Evolutionary conservation across 2,329 filamentous ascomycete genomes (phyloP), one percentile per base, ranked within the genome.

Genomic region (Aspergillus viridinutans): DNA sequence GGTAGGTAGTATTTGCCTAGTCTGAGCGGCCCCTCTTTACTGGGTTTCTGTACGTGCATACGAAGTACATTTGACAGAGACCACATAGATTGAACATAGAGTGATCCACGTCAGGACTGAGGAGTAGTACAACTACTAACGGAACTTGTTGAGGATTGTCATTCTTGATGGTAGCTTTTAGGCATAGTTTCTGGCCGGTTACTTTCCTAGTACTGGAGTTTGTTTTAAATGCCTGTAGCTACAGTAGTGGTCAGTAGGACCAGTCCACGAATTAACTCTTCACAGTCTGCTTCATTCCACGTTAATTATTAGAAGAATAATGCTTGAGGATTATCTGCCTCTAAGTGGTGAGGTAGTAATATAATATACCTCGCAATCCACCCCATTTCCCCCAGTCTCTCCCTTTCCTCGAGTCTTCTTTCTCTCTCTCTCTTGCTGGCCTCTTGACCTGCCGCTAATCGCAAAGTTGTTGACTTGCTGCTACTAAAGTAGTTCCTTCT

Each of bases 1-100:
- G 12, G 4, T 17, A 32, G 28, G 28, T 35, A 58, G 58, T 58
- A 58, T 63, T 63, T 59, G 58, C 60, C 61, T 62, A 55, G 56
- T 53, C 50, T 58, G 40, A 53, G 52, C 57, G 57, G 50, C 57
- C 57, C 52, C 59, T 40, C 49, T 29, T 43, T 53, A 51, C 48
- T 54, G 59, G 51, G 50, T 53, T 52, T 45, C 43, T 38, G 49
- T 49, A 28, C 40, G 32, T 53, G 51, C 51, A 38, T 38, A 38
- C 14, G 32, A 17, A 38, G 32, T 38, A 38, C 32, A 29, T 35
- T 35, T 14, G 12, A 14, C 12, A 6, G 5, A 38, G 6, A 35
- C 12, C 12, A 14, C 32, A 35, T 35, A 35, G 29, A 29, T 29
- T 29, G 12, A 32, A 1, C 29, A 14, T 32, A 17, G 32, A 17